Conservation (phyloP, 495 filamentous ascomycete genomes). For the Thermothielavioides terrestris region DNA sequence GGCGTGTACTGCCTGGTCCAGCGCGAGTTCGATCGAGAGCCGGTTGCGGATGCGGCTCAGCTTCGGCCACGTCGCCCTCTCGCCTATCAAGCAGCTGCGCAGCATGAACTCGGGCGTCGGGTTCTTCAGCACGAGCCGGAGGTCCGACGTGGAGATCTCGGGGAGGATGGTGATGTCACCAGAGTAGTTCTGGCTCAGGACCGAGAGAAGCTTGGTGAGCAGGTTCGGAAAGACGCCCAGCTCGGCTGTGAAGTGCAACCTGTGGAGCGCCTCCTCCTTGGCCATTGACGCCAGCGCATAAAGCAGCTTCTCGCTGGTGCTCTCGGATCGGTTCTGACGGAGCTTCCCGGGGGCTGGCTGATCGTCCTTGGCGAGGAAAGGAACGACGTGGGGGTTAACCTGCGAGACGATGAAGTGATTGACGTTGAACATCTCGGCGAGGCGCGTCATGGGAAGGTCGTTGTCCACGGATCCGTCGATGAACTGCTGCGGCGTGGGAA, state of each 20-base stretch:
- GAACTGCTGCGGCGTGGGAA: conserved; percentile 70
- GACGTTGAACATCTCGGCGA: conserved; percentile 95
- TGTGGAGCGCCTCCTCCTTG: conserved; percentile 70
- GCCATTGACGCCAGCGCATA: conserved; percentile 61
- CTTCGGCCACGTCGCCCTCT: conserved; percentile 86
- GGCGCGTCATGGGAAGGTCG: conserved; percentile 82
- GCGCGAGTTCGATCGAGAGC: conserved; percentile 74
- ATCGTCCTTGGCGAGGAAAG: conserved; percentile 71
- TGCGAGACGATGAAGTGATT: conserved; percentile 98
- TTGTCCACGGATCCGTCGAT: conserved; percentile 94
- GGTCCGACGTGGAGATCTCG: conserved; percentile 61
- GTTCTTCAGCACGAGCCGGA: conserved; percentile 71
- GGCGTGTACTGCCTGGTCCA: conserved; percentile 73
- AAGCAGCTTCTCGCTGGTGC: conserved; percentile 51
- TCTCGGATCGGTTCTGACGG: conserved; percentile 20
- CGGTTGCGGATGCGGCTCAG: conserved; percentile 73
- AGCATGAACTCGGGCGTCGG: conserved; percentile 88
- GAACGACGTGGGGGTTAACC: conserved; percentile 88
- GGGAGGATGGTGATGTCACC: conserved; percentile 96
- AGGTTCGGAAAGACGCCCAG: conserved; percentile 74
- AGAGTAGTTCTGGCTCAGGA: conserved; percentile 82
- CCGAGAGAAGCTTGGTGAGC: conserved; percentile 67
- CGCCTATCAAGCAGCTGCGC: conserved; percentile 62
- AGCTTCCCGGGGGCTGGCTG: conserved; percentile 38
- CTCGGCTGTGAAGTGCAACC: conserved; percentile 74